These are phyloP conservation scores for Saxophila tyrrhenica DNA, from an alignment of 495 filamentous ascomycete genomes.

Conservation along the genomic window DNA sequence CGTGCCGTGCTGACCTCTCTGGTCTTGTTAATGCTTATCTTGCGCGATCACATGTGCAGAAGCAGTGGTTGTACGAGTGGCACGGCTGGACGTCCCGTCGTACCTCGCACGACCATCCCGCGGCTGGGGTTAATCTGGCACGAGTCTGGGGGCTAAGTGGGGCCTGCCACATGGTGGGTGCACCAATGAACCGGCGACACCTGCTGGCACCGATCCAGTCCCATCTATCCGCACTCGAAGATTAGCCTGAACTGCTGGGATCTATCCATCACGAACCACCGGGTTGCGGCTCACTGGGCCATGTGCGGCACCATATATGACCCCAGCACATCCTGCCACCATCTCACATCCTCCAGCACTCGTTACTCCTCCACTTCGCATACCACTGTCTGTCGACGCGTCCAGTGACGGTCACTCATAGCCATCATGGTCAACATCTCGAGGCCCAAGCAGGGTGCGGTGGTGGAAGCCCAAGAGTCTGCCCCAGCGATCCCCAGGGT, in stretches of 20 bases:
- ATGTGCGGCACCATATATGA: not conserved
- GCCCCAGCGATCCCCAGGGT: slow-evolving; percentile 25
- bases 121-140: not conserved
- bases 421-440: not conserved
- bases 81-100: not conserved
- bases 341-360: not conserved
- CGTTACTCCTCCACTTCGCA: not conserved
- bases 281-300: not conserved
- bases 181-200: not conserved
- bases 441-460: not conserved
- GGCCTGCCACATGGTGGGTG: not conserved
- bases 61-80: not conserved
- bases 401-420: not conserved
- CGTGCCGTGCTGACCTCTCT: too few species aligned
- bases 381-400: not conserved
- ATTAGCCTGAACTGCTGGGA: not conserved
- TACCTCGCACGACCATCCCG: not conserved
- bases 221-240: not conserved
- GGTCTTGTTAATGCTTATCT: too few species aligned
- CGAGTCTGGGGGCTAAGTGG: not conserved
- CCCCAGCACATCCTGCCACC: too few species aligned
- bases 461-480: not conserved
- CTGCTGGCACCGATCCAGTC: not conserved
- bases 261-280: not conserved
- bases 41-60: not conserved